Base-by-base conservation (phyloP, 805 yeast genomes). In the Crinitomyces ghanaensis region DNA sequence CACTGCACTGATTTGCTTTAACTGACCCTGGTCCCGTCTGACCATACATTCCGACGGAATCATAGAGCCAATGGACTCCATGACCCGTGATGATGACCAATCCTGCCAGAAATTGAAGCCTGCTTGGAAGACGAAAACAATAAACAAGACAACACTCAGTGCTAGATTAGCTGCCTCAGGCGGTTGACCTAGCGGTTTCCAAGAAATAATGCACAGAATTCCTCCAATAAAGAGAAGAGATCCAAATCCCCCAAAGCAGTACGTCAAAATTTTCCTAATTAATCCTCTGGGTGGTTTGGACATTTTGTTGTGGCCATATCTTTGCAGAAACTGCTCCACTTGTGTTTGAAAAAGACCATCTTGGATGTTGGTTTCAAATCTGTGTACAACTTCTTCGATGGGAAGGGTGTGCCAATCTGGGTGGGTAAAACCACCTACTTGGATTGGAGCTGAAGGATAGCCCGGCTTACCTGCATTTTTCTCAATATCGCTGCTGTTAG, bases 161-260 rank as follows among this genome's bases (percentile, higher is more conserved):
- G 57, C 60, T 35, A 67, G 49, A 44, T 67, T 66, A 11, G 37
- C 24, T 2, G 70, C 57, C 9, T 51, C 37, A 1, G 62, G 59
- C 14, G 72, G 72, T 25, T 63, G 47, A 8, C 70, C 69, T 30
- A 66, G 50, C 3, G 40, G 40, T 37, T 63, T 65, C 66, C 70
- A 68, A 20, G 61, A 49, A 19, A 67, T 43, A 30, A 60, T 51
- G 42, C 63, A 62, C 16, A 68, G 52, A 6, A 65, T 45, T 33
- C 66, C 70, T 38, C 63, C 67, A 28, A 52, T 44, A 33, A 64
- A 45, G 23, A 67, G 50, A 28, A 67, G 49, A 1, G 55, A 39
- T 19, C 73, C 70, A 48, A 67, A 66, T 5, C 72, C 71, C 36
- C 70, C 70, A 51, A 67, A 67, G 35, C 63, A 50, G 45, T 67